Percentiles rank a stretch among this genome's conserved stretches.
Evolutionary conservation across 116 monocot species (phyloP).

Genomic region (Iris pallida): DNA sequence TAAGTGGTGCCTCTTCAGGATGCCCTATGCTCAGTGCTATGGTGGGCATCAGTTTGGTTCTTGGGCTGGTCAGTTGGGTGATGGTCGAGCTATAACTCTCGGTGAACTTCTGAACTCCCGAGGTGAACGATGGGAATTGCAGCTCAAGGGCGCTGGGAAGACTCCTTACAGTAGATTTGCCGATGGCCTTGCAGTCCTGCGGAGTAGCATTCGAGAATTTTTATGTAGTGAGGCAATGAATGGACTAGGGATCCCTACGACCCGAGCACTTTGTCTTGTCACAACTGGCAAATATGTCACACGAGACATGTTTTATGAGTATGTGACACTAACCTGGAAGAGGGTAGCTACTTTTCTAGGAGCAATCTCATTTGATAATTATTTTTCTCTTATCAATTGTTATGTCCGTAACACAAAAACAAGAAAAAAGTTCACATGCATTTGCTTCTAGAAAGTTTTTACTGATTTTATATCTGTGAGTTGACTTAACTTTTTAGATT

Average conservation of each 20-base stretch:
- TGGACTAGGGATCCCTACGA: slow-evolving; percentile 80
- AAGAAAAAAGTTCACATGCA: too few species aligned
- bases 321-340: slow-evolving; percentile 8
- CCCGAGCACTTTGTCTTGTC: slow-evolving; percentile 79
- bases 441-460: too few species aligned
- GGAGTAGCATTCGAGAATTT: slow-evolving; percentile 84
- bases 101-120: slow-evolving; percentile 67
- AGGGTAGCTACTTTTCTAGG: too few species aligned
- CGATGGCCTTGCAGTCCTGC: slow-evolving; percentile 80
- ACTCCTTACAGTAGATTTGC: slow-evolving; percentile 87
- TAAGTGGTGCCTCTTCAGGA: slow-evolving; percentile 19
- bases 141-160: slow-evolving; percentile 82
- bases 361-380: too few species aligned
- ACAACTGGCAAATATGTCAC: slow-evolving; percentile 65
- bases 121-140: slow-evolving; percentile 72
- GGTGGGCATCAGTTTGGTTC: slow-evolving; percentile 90
- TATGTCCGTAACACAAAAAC: too few species aligned
- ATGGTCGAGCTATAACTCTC: slow-evolving; percentile 82
- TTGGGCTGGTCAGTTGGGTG: slow-evolving; percentile 95
- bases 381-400: too few species aligned
- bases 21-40: slow-evolving; percentile 77
- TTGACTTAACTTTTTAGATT: too few species aligned
- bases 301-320: slow-evolving; percentile 95
- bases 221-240: slow-evolving; percentile 84
- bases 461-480: too few species aligned